Conservation (phyloP, 306 rosid species). For the Malus sylvestris region DNA sequence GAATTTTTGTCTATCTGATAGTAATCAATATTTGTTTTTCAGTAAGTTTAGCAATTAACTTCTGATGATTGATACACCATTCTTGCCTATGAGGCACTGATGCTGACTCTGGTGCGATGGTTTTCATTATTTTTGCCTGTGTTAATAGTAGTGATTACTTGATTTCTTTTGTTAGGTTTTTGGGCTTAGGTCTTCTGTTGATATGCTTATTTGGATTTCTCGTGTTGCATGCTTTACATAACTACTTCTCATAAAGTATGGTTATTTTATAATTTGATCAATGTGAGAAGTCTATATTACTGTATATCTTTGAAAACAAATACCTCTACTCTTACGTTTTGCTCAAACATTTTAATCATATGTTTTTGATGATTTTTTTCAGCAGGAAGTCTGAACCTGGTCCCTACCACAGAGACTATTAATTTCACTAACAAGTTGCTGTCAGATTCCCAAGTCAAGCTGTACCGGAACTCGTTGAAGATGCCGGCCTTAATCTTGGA, state of each 20-base stretch:
- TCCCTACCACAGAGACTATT: slow-evolving; percentile 45
- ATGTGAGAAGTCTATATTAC: background rate
- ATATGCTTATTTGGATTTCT: too few species aligned
- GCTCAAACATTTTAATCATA: background rate
- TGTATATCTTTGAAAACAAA: background rate
- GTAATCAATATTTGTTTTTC: background rate
- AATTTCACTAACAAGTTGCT: slow-evolving; percentile 60
- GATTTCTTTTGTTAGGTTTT: too few species aligned
- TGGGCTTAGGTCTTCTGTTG: too few species aligned
- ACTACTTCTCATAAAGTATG: background rate
- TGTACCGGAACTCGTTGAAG: slow-evolving; percentile 51
- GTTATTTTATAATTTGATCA: background rate
- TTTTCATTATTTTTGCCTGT: background rate
- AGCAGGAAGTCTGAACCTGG: slow-evolving; percentile 59
- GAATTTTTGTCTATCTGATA: background rate
- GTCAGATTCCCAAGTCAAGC: slow-evolving; percentile 48
- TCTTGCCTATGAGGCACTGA: background rate
- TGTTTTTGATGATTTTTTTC: background rate
- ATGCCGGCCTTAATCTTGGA: slow-evolving; percentile 92
- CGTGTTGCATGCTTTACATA: background rate
- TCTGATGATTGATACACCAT: background rate
- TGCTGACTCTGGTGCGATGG: background rate
- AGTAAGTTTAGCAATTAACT: background rate
- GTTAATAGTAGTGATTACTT: background rate
- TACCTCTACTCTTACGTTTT: background rate